phyloP scores from a whole-genome alignment of 2,329 filamentous ascomycete genomes.

The Pseudopithomyces chartarum region DNA sequence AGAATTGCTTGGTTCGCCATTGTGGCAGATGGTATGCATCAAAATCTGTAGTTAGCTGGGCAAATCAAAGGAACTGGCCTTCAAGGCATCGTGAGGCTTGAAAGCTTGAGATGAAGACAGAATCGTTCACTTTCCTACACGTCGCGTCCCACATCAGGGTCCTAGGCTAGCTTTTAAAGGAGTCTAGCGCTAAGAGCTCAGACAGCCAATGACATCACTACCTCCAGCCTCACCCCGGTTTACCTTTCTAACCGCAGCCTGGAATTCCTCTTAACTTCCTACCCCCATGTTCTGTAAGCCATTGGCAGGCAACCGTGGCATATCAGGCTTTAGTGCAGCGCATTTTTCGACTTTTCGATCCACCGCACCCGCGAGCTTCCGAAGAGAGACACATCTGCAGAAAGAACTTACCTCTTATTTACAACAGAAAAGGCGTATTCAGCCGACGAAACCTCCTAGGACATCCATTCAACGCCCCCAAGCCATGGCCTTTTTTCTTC shows the following conservation, averaged over 20 bases:
- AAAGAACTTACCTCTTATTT: constrained; percentile 4
- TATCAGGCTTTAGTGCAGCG: not conserved
- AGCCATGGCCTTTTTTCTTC: constrained; percentile 47
- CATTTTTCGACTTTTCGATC: not conserved
- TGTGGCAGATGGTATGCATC: not conserved
- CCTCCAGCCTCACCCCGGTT: constrained; percentile 8
- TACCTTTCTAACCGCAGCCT: not conserved
- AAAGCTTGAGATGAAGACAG: constrained; percentile 23
- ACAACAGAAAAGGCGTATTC: not conserved
- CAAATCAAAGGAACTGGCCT: not conserved
- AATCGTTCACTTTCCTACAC: constrained; percentile 11
- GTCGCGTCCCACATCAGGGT: constrained; percentile 28
- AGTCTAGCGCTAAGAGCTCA: constrained; percentile 17
- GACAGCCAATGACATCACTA: constrained; percentile 44
- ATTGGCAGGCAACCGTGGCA: constrained; percentile 8
- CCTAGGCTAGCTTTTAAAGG: constrained; percentile 25
- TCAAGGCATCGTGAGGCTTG: constrained; percentile 11
- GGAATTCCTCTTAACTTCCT: not conserved
- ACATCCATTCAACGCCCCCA: not conserved
- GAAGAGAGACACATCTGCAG: not conserved
- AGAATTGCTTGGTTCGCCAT: constrained; percentile 39
- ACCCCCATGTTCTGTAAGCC: constrained; percentile 21
- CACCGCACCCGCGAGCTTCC: not conserved
- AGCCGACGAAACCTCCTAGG: not conserved
- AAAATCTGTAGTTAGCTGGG: not conserved